These are phyloP conservation scores for Sphagnum magellanicum DNA, from an alignment of 228 moss, liverwort and hornwort species.

Conservation along the genomic window DNA sequence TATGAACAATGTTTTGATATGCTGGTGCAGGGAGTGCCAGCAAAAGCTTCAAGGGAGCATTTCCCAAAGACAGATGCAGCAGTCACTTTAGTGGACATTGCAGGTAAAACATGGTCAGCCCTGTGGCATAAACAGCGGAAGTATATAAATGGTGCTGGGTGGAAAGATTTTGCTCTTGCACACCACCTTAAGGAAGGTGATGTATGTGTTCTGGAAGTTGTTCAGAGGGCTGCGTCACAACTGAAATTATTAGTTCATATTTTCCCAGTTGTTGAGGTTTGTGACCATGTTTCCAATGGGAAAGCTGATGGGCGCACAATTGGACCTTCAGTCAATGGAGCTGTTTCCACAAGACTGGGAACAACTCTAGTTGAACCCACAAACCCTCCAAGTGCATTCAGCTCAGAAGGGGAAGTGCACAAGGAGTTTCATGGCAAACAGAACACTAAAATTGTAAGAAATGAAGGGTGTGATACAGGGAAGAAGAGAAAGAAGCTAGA, in stretches of 20 bases:
- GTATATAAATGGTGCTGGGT: constrained; percentile 32
- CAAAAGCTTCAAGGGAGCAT: constrained; percentile 26
- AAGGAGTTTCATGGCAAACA: background rate
- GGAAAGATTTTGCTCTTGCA: constrained; percentile 27
- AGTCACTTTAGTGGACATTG: constrained; percentile 18
- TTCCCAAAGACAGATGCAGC: constrained; percentile 18
- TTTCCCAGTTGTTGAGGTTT: constrained; percentile 25
- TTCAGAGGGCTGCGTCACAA: constrained; percentile 6
- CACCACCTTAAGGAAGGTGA: constrained; percentile 29
- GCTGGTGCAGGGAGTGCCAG: constrained; percentile 34
- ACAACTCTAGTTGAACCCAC: background rate
- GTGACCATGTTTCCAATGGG: background rate
- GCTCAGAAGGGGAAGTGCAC: constrained; percentile 8
- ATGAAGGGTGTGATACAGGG: background rate
- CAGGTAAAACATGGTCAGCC: constrained; percentile 13
- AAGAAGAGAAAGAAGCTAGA: background rate
- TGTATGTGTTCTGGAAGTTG: constrained; percentile 36
- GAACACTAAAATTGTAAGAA: background rate
- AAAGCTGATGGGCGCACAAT: too few species aligned
- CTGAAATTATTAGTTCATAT: constrained; percentile 21
- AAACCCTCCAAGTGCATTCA: constrained; percentile 5
- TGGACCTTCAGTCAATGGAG: background rate
- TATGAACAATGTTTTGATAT: background rate
- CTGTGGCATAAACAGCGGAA: constrained; percentile 25
- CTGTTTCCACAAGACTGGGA: constrained; percentile 1